Base-by-base conservation (phyloP, 345 rosid species). In the Nephelium lappaceum region DNA sequence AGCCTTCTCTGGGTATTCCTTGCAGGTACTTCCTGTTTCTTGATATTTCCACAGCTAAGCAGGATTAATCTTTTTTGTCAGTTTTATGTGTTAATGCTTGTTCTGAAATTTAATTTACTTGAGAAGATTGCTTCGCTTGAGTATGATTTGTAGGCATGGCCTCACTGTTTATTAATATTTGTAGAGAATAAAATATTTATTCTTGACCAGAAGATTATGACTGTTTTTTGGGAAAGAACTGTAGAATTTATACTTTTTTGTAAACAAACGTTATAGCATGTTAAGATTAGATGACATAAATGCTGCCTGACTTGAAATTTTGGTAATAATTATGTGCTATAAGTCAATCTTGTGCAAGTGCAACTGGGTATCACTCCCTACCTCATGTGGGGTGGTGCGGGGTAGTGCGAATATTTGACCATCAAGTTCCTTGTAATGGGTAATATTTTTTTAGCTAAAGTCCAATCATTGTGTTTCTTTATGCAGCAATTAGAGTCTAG, bases 1-100 rank as follows among this genome's bases (percentile, higher is more conserved):
- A 71, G 98, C 98, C 77, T 96, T 96, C 76, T 85, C 97, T 79
- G 98, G 99, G 68, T 96, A 94, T 80, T 88, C 92, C 18, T 84
- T 96, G 58, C 88, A 94, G 89, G 97, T 96, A 80, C 31, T 41
- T 81, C 58, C n/a, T 55, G 39, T 55, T 67, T 25, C 49, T 11
- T 77, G 45, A 42, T 42, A 45, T 64, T 41, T 19, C 7, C 7
- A 2, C 53, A 19, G n/a, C 73, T 53, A 8, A 31, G 27, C 11
- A n/a, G 41, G 4, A 14, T 71, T 72, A 23, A 3, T 15, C 21
- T 67, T 63, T 45, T 15, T 24, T 27, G 38, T 38, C 8, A 24
- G 55, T 36, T 72, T 36, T 51, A 9, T 25, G 16, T 71, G 42
- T 51, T n/a, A 71, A 24, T 71, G 43, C n/a, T 47, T 47, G 9